These are phyloP conservation scores for Pseudogymnoascus sp. DNA, from an alignment of 2,329 filamentous ascomycete species.

Conservation along the genomic window DNA sequence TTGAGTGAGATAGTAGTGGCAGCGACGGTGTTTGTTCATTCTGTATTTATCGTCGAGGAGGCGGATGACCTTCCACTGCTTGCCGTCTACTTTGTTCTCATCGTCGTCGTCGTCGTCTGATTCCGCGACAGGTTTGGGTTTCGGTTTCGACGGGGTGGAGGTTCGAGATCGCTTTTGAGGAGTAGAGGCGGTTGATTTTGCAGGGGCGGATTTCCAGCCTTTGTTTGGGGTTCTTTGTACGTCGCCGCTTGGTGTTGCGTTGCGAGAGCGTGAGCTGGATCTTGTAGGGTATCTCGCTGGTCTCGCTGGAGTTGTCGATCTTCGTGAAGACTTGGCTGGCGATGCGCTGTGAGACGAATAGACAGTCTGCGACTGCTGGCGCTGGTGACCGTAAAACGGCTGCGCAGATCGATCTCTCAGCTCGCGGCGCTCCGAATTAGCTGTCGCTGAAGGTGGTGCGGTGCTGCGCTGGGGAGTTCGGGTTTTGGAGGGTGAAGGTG, in stretches of 20 bases:
- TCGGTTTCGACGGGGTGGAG: neutral
- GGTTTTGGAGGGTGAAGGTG: too few species aligned
- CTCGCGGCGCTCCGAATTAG: neutral
- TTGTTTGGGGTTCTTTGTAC: neutral
- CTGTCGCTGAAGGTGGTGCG: too few species aligned
- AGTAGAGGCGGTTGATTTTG: neutral
- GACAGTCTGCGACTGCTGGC: neutral
- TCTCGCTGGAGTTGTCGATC: neutral
- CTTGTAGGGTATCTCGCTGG: neutral
- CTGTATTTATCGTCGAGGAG: neutral
- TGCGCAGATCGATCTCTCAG: neutral
- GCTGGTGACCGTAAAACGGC: neutral
- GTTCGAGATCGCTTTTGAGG: neutral
- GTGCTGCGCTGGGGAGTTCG: neutral
- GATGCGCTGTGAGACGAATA: neutral
- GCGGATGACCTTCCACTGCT: neutral
- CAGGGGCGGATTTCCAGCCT: neutral
- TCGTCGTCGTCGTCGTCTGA: neutral
- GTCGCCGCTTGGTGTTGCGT: neutral
- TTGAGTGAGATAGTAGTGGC: neutral
- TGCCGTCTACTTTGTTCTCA: neutral
- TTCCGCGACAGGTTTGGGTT: neutral
- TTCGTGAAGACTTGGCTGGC: neutral
- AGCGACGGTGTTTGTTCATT: neutral
- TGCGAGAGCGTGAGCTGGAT: neutral